Evolutionary conservation across 148 eudicot species (phyloP).

Genomic region (Rhododendron simsii): DNA sequence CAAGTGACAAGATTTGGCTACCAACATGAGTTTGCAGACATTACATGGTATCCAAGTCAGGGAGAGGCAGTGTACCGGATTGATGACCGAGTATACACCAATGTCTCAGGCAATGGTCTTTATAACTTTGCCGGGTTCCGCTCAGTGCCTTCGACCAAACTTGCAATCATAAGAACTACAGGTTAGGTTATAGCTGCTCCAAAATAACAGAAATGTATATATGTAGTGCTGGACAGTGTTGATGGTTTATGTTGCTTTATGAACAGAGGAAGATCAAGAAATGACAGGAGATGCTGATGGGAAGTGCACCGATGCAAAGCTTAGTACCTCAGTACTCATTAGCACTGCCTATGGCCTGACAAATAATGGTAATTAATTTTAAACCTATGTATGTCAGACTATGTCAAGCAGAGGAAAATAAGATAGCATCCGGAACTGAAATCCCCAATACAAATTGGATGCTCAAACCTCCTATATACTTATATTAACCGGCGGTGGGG

Average conservation of each 20-base stretch:
- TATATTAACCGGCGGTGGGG: not conserved
- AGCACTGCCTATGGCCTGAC: conserved; percentile 46
- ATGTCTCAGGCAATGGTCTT: conserved; percentile 38
- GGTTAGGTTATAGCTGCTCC: conserved; percentile 20
- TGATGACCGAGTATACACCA: conserved; percentile 48
- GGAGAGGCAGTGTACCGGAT: conserved; percentile 39
- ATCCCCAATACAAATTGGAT: too few species aligned
- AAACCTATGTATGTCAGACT: not conserved
- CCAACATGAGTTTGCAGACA: conserved; percentile 60
- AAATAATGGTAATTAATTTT: conserved; percentile 39
- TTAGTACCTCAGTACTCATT: conserved; percentile 25
- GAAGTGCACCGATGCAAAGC: conserved; percentile 32
- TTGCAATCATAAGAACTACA: conserved; percentile 29
- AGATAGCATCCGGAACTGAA: too few species aligned
- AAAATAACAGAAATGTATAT: not conserved
- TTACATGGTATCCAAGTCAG: conserved; percentile 64
- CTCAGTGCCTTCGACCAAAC: conserved; percentile 25
- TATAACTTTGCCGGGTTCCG: conserved; percentile 48
- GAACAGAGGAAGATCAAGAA: conserved; percentile 54
- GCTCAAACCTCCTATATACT: not conserved
- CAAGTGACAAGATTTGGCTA: conserved; percentile 42
- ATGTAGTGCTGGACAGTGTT: not conserved
- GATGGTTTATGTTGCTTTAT: not conserved
- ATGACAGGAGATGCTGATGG: conserved; percentile 32
- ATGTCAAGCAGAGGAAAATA: not conserved